A percentile compares a stretch with the other conserved stretches of the same genome.
These are phyloP conservation scores for Rutstroemia sydowiana DNA, from an alignment of 2,329 filamentous ascomycete genomes.

Conservation along the genomic window DNA sequence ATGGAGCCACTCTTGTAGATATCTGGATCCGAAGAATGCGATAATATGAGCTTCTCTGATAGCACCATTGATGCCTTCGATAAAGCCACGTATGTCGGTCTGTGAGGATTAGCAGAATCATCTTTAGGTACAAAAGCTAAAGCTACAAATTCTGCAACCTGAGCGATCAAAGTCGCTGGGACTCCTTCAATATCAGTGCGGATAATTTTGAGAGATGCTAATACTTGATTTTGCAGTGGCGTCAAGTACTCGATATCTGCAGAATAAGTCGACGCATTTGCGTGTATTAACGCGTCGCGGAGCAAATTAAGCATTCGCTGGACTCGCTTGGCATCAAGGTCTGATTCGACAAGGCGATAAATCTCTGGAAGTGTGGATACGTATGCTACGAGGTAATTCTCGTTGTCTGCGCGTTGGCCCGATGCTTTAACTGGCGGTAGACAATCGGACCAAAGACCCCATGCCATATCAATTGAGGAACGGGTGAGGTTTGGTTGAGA, in stretches of 20 bases:
- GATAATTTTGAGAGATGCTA: slow-evolving; percentile 61
- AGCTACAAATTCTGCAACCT: slow-evolving; percentile 63
- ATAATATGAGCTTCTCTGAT: slow-evolving; percentile 52
- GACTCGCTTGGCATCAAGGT: slow-evolving; percentile 55
- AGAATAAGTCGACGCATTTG: slow-evolving; percentile 59
- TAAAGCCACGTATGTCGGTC: slow-evolving; percentile 81
- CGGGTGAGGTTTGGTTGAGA: slow-evolving; percentile 23
- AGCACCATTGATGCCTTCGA: slow-evolving; percentile 75
- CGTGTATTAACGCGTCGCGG: slow-evolving; percentile 61
- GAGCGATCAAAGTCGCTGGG: slow-evolving; percentile 58
- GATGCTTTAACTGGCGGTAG: slow-evolving; percentile 45
- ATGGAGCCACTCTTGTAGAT: slow-evolving; percentile 66
- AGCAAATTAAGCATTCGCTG: slow-evolving; percentile 65
- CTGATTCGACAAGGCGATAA: slow-evolving; percentile 63
- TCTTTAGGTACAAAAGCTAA: slow-evolving; percentile 51
- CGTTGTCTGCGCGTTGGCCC: slow-evolving; percentile 54
- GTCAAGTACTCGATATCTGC: slow-evolving; percentile 69
- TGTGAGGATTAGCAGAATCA: slow-evolving; percentile 33
- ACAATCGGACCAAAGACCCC: slow-evolving; percentile 62
- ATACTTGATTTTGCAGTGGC: slow-evolving; percentile 60
- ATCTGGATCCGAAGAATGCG: slow-evolving; percentile 53
- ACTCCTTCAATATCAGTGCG: slow-evolving; percentile 58
- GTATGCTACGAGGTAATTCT: slow-evolving; percentile 81
- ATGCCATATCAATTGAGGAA: slow-evolving; percentile 51
- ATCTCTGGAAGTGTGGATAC: slow-evolving; percentile 68